Conservation (phyloP, 2,329 filamentous ascomycete genomes). For the Sclerotinia glacialis region DNA sequence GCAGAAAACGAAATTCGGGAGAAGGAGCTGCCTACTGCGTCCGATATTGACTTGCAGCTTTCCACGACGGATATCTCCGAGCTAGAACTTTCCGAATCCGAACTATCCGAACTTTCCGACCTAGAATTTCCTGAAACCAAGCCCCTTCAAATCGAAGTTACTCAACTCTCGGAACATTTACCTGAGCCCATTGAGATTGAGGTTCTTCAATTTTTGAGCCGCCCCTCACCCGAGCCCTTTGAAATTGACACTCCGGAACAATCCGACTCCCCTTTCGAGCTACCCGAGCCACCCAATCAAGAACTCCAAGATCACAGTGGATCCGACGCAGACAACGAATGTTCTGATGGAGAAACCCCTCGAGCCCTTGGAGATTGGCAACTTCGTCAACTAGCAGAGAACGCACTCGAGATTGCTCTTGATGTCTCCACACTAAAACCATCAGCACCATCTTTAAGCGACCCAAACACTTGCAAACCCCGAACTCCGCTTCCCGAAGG, state of each 20-base stretch:
- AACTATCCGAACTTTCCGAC: too few species aligned
- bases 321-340: constrained; percentile 18
- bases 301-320: constrained; percentile 15
- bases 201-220: neutral
- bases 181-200: neutral
- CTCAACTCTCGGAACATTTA: neutral
- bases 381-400: constrained; percentile 15
- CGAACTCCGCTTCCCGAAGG: constrained; percentile 16
- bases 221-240: constrained; percentile 1
- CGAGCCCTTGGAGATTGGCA: constrained; percentile 4
- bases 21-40: neutral
- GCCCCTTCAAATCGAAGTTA: neutral
- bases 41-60: constrained; percentile 4
- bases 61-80: neutral
- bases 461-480: constrained; percentile 1
- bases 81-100: neutral
- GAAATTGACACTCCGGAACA: neutral
- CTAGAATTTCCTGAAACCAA: too few species aligned
- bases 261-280: neutral
- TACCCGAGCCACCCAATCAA: neutral
- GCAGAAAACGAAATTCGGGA: neutral
- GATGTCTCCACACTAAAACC: neutral
- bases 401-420: constrained; percentile 14
- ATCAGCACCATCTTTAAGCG: neutral
- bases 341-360: constrained; percentile 3